A percentile compares a stretch with the other conserved stretches of the same genome.
Evolutionary conservation across 1,139 yeast genomes (phyloP).

Genomic region (Lodderomyces beijingensis): DNA sequence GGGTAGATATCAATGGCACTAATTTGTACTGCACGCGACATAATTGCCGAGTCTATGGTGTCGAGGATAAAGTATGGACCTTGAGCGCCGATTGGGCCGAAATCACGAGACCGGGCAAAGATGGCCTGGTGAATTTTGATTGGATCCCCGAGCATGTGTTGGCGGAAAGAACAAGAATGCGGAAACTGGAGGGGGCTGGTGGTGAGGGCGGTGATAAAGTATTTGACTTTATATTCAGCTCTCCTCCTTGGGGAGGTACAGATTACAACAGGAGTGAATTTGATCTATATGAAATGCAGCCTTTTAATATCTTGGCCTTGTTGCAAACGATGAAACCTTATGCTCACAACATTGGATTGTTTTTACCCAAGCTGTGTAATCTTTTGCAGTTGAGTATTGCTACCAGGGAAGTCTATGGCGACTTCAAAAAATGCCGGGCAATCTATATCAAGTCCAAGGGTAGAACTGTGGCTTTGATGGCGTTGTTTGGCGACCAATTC

Average conservation of each 20-base stretch:
- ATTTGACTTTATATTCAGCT: constrained; percentile 68
- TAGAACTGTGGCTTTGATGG: constrained; percentile 51
- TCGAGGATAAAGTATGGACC: constrained; percentile 45
- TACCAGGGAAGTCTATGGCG: constrained; percentile 45
- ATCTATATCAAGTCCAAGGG: constrained; percentile 42
- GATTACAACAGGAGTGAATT: constrained; percentile 48
- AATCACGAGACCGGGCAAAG: constrained; percentile 20
- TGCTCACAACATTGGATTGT: constrained; percentile 56
- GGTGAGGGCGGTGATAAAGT: constrained; percentile 12
- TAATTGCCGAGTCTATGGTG: constrained; percentile 72
- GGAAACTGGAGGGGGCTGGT: not conserved
- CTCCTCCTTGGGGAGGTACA: constrained; percentile 99
- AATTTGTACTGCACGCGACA: constrained; percentile 65
- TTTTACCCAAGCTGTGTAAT: constrained; percentile 71
- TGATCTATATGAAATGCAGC: constrained; percentile 42
- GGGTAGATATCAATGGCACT: constrained; percentile 59
- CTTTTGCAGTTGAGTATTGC: constrained; percentile 50
- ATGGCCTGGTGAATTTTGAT: constrained; percentile 7
- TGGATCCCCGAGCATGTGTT: constrained; percentile 13
- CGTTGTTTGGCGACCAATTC: constrained; percentile 48
- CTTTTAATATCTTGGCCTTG: constrained; percentile 47
- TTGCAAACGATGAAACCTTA: constrained; percentile 39
- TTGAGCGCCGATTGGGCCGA: constrained; percentile 55
- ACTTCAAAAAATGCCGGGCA: constrained; percentile 38
- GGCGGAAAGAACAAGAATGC: constrained; percentile 4